phyloP scores from a whole-genome alignment of 805 yeast species.

The Kurtzmaniella fragi region DNA sequence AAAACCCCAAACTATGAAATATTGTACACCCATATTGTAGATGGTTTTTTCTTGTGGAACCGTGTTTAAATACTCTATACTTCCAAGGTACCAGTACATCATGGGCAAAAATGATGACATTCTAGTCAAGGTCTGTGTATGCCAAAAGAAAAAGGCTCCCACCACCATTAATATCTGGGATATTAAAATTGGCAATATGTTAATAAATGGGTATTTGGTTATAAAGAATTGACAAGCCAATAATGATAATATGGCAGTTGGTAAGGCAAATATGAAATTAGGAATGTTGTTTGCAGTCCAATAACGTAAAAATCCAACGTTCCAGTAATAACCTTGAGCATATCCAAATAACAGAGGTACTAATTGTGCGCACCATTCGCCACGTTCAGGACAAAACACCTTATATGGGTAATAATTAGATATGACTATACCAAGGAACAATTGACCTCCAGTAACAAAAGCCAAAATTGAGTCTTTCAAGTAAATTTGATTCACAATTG shows the following conservation, averaged over 20 bases:
- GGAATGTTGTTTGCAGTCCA: constrained; percentile 83
- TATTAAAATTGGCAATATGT: constrained; percentile 33
- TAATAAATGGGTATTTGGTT: constrained; percentile 26
- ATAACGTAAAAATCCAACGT: constrained; percentile 71
- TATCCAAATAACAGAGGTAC: constrained; percentile 61
- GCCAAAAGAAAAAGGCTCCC: constrained; percentile 59
- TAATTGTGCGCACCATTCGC: constrained; percentile 68
- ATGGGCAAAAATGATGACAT: constrained; percentile 74
- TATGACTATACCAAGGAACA: constrained; percentile 42
- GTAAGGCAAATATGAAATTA: constrained; percentile 72
- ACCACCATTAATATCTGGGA: constrained; percentile 42
- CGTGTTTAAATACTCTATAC: constrained; percentile 9
- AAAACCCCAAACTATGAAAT: constrained; percentile 58
- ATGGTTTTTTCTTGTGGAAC: constrained; percentile 4
- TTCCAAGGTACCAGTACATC: constrained; percentile 65
- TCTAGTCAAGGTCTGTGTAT: constrained; percentile 82
- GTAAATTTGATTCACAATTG: constrained; percentile 3
- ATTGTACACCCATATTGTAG: constrained; percentile 26
- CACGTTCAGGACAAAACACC: constrained; percentile 62
- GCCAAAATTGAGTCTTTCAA: constrained; percentile 20
- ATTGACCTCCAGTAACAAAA: constrained; percentile 51
- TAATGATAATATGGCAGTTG: constrained; percentile 49
- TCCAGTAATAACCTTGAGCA: constrained; percentile 83
- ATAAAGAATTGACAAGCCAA: constrained; percentile 36
- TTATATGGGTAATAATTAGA: constrained; percentile 52